phyloP scores from a whole-genome alignment of 164 flowering plant genomes.

The Buxus sempervirens region DNA sequence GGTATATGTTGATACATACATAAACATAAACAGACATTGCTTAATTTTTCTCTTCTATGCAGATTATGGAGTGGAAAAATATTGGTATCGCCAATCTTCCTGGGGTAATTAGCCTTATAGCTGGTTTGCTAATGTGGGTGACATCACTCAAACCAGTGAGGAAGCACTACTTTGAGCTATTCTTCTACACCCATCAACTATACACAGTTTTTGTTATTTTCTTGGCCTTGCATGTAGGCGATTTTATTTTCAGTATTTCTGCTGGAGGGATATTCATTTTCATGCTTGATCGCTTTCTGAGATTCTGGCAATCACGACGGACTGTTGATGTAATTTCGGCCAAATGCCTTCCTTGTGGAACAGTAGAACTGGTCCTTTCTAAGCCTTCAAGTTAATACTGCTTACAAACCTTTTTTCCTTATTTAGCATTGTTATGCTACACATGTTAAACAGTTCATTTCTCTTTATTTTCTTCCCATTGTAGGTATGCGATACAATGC shows the following conservation, averaged over 20 bases:
- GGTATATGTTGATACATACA: too few species aligned
- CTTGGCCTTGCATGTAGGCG: constrained; percentile 86
- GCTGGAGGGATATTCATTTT: constrained; percentile 82
- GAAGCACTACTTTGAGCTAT: constrained; percentile 66
- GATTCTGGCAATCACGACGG: constrained; percentile 80
- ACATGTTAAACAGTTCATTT: background rate
- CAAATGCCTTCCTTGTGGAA: constrained; percentile 69
- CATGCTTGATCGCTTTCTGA: constrained; percentile 79
- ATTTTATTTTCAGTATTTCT: constrained; percentile 56
- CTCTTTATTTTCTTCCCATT: constrained; percentile 6
- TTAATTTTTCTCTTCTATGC: constrained; percentile 17
- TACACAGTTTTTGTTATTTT: constrained; percentile 71
- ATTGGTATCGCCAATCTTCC: constrained; percentile 66
- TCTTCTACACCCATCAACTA: constrained; percentile 92
- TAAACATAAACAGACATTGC: background rate
- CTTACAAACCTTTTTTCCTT: constrained; percentile 4
- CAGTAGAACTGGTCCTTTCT: constrained; percentile 68
- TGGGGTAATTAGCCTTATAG: constrained; percentile 74
- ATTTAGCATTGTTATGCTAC: background rate
- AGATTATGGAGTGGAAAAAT: constrained; percentile 67
- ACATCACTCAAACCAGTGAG: constrained; percentile 72
- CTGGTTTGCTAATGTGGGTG: constrained; percentile 92
- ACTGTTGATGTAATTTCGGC: constrained; percentile 65
- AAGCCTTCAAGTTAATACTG: constrained; percentile 57
- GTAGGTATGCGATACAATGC: constrained; percentile 80